Evolutionary conservation across 345 rosid genomes (phyloP), one percentile per base, ranked within the genome.

Genomic region (Barbarea vulgaris): DNA sequence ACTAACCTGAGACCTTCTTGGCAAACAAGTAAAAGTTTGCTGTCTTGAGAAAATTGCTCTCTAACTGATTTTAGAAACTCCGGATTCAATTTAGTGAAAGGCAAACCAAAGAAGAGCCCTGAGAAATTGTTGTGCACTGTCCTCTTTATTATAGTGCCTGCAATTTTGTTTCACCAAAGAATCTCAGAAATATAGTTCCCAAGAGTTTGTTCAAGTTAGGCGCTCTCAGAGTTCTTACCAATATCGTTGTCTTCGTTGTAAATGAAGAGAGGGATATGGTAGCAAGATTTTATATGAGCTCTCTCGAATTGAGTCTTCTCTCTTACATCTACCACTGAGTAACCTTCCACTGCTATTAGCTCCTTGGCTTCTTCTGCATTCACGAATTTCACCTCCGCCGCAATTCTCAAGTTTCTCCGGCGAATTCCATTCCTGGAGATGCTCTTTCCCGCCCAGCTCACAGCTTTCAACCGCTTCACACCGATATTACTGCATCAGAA

Each of bases 1-100:
- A 77, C 90, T 74, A 57, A 91, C 98, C 98, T 91, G 72, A 94
- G 81, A 18, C 98, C 98, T 81, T 90, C 97, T 81, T 94, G 97
- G 63, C 98, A 94, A 61, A 94, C 98, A 62, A 94, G 66, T 53
- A 94, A 81, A 50, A 94, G 70, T 83, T 90, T 90, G 57, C 88
- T 87, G 37, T 91, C 87, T 11, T 88, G 85, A 15, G 92, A 77
- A 79, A 94, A 87, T 80, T 86, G 83, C 48, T 63, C 81, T 81
- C 73, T 82, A 25, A 91, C 85, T 0, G 91, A 71, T 28, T 84
- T 84, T 51, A 87, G 80, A 56, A 94, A 94, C 6, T 90, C 86
- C 36, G 96, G 92, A 73, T 94, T 91, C 9, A 42, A 74, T 82
- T 94, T 94, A 0, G 98, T 94, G 69, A 91, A 94, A 15, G 89